Base-by-base conservation (phyloP, 1,139 yeast genomes). In the Taiozyma onychis region DNA sequence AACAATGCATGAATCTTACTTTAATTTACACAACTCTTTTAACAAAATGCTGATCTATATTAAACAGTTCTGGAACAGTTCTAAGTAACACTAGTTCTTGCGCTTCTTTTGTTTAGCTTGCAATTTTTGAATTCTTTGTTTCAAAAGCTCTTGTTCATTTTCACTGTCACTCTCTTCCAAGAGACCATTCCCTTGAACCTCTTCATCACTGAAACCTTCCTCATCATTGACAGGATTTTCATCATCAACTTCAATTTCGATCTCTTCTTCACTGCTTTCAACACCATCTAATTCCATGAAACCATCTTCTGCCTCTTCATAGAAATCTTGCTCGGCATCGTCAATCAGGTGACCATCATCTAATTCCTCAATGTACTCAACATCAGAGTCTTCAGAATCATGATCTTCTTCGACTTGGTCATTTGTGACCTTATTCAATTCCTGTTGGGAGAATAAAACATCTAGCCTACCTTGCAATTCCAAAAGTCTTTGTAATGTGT, bases 391-490 rank as follows among this genome's bases (percentile, higher is more conserved):
- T 22, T 66, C 72, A 4, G 69, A 78, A 16, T 65, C 69, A 14
- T 65, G 66, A 35, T 66, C 53, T 51, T 63, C 68, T 37, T 65
- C 71, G 34, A 58, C 70, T 21, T 68, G 73, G 16, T 68, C 74
- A 21, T 66, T 67, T 11, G 66, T 67, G 45, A 74, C 66, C 42
- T 76, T 73, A 55, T 87, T 78, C 53, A 86, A 71, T 49, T 78
- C 82, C 52, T 83, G 75, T 64, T 85, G 95, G 39, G 90, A 83
- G 58, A 81, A 74, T 39, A 90, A 73, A 66, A 87, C 77, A 53
- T 82, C 83, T 54, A 93, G 71, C 55, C 93, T 81, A 18, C 96
- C 95, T 62, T 90, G 95, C 51, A 95, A 72, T 44, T 91, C 88
- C 58, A 90, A 72, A 49, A 95, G 73, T 58, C 90, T 80, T 5